Base-by-base conservation (phyloP, 2,329 filamentous ascomycete species). In the Neofusicoccum laricinum region DNA sequence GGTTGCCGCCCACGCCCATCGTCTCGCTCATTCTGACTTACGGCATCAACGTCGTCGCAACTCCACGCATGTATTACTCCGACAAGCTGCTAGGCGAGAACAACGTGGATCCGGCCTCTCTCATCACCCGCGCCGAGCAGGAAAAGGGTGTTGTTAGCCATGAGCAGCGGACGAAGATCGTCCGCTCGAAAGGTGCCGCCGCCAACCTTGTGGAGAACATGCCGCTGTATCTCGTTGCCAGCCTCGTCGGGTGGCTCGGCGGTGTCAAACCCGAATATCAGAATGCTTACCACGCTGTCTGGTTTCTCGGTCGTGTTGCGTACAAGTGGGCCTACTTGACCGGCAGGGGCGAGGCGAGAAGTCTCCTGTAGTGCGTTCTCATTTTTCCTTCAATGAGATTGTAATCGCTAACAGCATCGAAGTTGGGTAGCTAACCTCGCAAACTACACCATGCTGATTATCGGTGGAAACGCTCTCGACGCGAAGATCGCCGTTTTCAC, bases 261-360 rank as follows among this genome's bases (percentile, higher is more conserved):
- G 61, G 61, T 12, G 48, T 63, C 10, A 30, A 30, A 5, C 61
- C 61, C 6, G 48, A 53, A 21, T 25, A 53, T 15, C 61, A 63
- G 30, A 63, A 63, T 40, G 12, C 36, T 8, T 63, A 63, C 8
- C 61, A 63, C 19, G 19, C 19, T 10, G 11, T 36, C 10, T 63
- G 61, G 61, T 50, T 63, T 21, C 14, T 63, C 11, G 17, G 48
- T 7, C 45, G 61, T 17, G 25, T n/a, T 7, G 48, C n/a, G 21
- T 63, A 63, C 61, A 63, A 63, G 49, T 63, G 46, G 43, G 46
- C 46, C 21, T 63, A 63, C 38, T 21, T 63, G 25, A n/a, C 19
- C 11, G 61, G 46, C 36, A 53, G 43, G 14, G 61, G 61, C 12
- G n/a, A 25, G 6, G 19, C 17, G 14, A 19, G 61, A 15, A 21